Base-by-base conservation (phyloP, 768 basidiomycete species). In the Mycena maculata region DNA sequence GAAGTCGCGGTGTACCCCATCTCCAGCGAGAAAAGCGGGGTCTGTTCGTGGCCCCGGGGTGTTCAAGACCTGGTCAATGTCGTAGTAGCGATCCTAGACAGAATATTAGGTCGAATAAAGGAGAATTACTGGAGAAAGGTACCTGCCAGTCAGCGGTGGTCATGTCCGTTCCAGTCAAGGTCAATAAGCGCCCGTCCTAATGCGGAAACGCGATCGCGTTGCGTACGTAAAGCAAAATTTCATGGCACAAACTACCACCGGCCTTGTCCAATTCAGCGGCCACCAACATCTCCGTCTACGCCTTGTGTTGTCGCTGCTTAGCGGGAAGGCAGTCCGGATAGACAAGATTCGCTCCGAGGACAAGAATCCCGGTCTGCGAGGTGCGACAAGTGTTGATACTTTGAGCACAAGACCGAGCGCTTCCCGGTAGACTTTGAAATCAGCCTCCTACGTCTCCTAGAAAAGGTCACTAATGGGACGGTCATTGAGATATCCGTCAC, bases 401-500 rank as follows among this genome's bases (percentile, higher is more conserved):
- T 33, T 30, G 33, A 25, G 57, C 44, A 11, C 23, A 33, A 63
- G 57, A n/a, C 63, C 55, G 63, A 27, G 36, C 20, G 23, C 50
- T 44, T 31, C 41, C 38, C 47, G 30, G 12, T 72, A 94, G 96
- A 99, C 78, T 97, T 91, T 78, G 98, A 99, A 82, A 89, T 97
- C 52, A 96, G 93, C 74, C 84, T 98, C 27, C 78, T 99, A 45
- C 85, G 97, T 49, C 80, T 99, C 18, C 73, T 98, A 36, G 96
- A 98, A 76, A 95, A 94, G 72, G 82, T 93, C 4, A 96, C 95
- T 4, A 98, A 99, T 84, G 98, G 97, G 2, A 94, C 94, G 7
- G 81, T 94, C 30, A 92, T 99, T 66, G 98, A 99, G 77, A 99
- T 99, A 56, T 97, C 95, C 2, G 91, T 96, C 9, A 99, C 98